Base-by-base conservation (phyloP, 805 yeast genomes). In the Candida patagonica region DNA sequence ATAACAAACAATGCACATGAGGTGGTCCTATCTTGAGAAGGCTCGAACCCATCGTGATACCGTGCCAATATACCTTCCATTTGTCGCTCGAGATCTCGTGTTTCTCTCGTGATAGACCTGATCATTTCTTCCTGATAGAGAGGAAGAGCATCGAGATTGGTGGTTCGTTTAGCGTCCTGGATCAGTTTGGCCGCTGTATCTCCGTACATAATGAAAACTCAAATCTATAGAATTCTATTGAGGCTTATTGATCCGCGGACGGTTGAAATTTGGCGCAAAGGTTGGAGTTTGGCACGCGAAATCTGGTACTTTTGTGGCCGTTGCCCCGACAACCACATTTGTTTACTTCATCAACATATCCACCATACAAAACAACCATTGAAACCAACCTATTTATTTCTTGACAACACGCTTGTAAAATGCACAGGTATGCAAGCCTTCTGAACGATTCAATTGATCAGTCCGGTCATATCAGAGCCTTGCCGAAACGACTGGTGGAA, bases 151-250 rank as follows among this genome's bases (percentile, higher is more conserved):
- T 78, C 80, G 24, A 89, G 61, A 17, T 74, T 70, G 43, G 71
- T 71, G 0, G 95, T 65, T 48, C 97, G 67, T 46, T 87, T 81
- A 12, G 96, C 92, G 43, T 92, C 96, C 26, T 76, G 66, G 1
- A 84, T 70, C n/a, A 89, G 72, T 57, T 89, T 89, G 45, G 76
- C 74, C 2, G 89, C 96, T 4, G 74, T 52, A 51, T 88, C 96
- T 22, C 96, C 96, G 52, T 85, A 85, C 98, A 89, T 89, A 17
- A 5, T 31, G 19, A 19, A 17, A 16, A 8, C 6, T 6, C 26
- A n/a, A n/a, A n/a, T n/a, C n/a, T n/a, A n/a, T n/a, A n/a, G n/a
- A n/a, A n/a, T n/a, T n/a, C n/a, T n/a, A n/a, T n/a, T n/a, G n/a
- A n/a, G n/a, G n/a, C n/a, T n/a, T n/a, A n/a, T n/a, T n/a, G n/a